Evolutionary conservation across 179 eudicot species (phyloP), one percentile per base, ranked within the genome.

Genomic region (Nepenthes alata): DNA sequence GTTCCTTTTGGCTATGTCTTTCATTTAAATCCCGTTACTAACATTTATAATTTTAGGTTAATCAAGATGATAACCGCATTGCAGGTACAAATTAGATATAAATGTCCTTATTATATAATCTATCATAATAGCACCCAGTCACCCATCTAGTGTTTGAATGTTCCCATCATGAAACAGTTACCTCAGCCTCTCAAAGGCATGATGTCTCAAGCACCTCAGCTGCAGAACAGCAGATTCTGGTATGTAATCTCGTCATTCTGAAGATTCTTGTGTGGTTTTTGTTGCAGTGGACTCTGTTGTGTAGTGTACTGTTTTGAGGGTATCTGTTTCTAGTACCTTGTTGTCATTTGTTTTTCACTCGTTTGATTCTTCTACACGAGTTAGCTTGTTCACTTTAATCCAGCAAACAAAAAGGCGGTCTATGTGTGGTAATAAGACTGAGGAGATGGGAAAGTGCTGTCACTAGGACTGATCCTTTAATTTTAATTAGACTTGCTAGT

Each of bases 211-310:
- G 78, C 70, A 68, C 87, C 65, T 84, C 85, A 60, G 77, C 72
- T 62, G 96, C 96, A 53, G 99, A 95, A 55, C 96, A 95, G 65
- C 97, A 95, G 71, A 95, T 95, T 61, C 81, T 95, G 80, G 99
- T 94, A 93, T 65, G 47, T 45, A 13, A 35, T 51, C 14, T 39
- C 25, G 25, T 10, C 14, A 37, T 10, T 38, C 47, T 59, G 15
- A 13, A 38, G 36, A 5, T 14, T 37, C 25, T 39, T 3, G 3
- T 65, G 38, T 65, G 38, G 11, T 1, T 37, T 66, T 13, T 59
- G 59, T 36, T 57, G 41, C 6, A 11, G 14, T 35, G 14, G 13
- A 41, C 25, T 25, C 25, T 25, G 25, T 25, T 25, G 25, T 25
- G 25, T 25, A 25, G 25, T 25, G 25, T 25, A 0, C 25, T 25